A percentile compares a stretch with the other conserved stretches of the same genome.
Evolutionary conservation across 106 monocot genomes (phyloP).

Genomic region (Apostasia shenzhenica): DNA sequence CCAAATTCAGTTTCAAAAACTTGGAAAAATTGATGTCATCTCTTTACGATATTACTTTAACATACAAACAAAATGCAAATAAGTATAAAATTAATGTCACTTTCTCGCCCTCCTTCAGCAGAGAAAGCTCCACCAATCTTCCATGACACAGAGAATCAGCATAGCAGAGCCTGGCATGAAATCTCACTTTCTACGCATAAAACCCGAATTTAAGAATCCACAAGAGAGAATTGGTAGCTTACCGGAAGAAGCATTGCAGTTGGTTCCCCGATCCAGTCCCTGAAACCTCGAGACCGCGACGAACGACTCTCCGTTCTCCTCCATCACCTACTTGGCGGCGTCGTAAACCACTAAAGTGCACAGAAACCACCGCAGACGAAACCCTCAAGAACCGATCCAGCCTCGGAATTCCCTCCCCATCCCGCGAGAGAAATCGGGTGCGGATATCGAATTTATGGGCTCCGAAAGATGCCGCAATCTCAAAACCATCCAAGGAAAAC

Average conservation of each 20-base stretch:
- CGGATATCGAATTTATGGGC: not conserved
- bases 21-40: too few relatives aligned
- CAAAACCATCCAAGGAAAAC: slow-evolving; percentile 4
- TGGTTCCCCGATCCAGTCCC: slow-evolving; percentile 33
- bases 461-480: not conserved
- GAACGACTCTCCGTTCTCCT: slow-evolving; percentile 47
- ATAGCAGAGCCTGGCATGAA: not conserved
- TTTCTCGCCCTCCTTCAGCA: not conserved
- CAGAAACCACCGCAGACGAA: not conserved
- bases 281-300: slow-evolving; percentile 70
- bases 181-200: not conserved
- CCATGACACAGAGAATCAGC: not conserved
- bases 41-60: not conserved
- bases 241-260: slow-evolving; percentile 49
- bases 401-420: slow-evolving; percentile 5
- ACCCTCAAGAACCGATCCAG: slow-evolving; percentile 3
- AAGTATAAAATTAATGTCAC: not conserved
- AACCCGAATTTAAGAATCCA: too few relatives aligned
- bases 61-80: slow-evolving; percentile 2
- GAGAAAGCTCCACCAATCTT: not conserved
- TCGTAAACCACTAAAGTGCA: slow-evolving; percentile 5
- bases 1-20: not conserved
- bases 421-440: not conserved
- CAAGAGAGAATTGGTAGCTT: slow-evolving; percentile 1
- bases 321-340: slow-evolving; percentile 24